phyloP scores from a whole-genome alignment of 306 rosid species.

The Elaeagnus macrophylla region DNA sequence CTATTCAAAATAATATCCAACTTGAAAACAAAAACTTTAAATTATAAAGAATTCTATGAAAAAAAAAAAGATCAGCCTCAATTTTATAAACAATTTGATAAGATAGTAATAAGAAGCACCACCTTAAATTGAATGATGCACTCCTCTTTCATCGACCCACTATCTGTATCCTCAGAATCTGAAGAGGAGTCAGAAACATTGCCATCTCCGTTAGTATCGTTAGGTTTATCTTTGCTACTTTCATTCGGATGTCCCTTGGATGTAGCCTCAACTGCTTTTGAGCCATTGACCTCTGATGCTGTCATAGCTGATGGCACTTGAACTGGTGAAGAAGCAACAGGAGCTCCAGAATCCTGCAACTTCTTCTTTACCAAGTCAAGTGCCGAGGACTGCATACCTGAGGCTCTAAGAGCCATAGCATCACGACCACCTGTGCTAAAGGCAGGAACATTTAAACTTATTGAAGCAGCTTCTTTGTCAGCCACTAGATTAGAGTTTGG shows the following conservation, averaged over 20 bases:
- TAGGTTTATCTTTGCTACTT: constrained; percentile 61
- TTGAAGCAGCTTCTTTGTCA: constrained; percentile 63
- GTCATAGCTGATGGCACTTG: constrained; percentile 31
- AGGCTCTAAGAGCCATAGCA: constrained; percentile 59
- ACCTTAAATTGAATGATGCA: constrained; percentile 85
- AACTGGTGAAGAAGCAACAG: constrained; percentile 62
- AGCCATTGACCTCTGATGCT: constrained; percentile 63
- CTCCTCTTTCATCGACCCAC: constrained; percentile 87
- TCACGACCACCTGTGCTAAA: constrained; percentile 91
- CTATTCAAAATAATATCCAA: too few species aligned
- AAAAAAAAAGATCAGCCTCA: background rate
- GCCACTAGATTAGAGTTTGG: constrained; percentile 45
- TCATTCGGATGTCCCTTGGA: constrained; percentile 59
- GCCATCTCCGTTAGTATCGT: constrained; percentile 70
- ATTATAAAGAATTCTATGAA: too few species aligned
- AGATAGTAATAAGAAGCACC: constrained; percentile 10
- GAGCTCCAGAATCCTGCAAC: constrained; percentile 86
- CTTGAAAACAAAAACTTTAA: too few species aligned
- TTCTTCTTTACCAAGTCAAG: constrained; percentile 88
- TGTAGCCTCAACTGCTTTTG: constrained; percentile 51
- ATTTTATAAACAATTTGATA: background rate
- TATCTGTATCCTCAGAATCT: constrained; percentile 84
- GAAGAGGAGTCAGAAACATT: constrained; percentile 75
- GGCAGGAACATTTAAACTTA: constrained; percentile 74
- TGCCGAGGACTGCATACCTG: constrained; percentile 57